These are phyloP conservation scores for Beauveria sp. DNA, from an alignment of 2,329 filamentous ascomycete species.

Conservation along the genomic window DNA sequence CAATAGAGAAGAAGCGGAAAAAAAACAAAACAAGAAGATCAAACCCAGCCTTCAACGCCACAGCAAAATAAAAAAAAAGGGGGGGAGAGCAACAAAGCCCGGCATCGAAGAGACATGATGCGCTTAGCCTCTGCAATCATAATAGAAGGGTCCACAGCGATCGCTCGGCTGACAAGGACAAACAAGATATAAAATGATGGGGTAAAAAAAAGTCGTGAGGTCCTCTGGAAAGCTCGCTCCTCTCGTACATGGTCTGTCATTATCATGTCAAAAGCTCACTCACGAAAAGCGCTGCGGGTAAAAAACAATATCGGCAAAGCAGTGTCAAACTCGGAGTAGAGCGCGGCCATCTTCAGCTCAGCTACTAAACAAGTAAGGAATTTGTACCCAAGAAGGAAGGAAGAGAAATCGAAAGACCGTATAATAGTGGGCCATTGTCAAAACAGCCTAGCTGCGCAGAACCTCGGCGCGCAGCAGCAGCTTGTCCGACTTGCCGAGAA, in stretches of 20 bases:
- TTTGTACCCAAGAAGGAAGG: constrained; percentile 13
- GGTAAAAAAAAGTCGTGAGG: neutral
- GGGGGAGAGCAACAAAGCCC: neutral
- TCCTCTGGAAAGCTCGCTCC: neutral
- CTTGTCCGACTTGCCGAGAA: constrained; percentile 79
- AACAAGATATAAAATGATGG: neutral
- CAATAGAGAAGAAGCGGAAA: neutral
- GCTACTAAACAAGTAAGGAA: neutral
- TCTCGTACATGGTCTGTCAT: neutral
- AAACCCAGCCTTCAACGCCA: neutral
- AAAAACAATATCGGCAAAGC: neutral
- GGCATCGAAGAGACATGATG: neutral
- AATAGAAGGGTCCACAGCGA: constrained; percentile 2
- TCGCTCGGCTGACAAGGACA: constrained; percentile 1
- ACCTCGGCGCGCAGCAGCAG: constrained; percentile 65
- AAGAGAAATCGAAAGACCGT: neutral
- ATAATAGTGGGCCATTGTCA: neutral
- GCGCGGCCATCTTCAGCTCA: neutral
- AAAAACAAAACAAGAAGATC: constrained; percentile 2
- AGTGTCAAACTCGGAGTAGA: neutral
- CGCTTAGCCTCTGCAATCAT: neutral
- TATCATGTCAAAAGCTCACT: neutral
- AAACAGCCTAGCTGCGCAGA: constrained; percentile 3
- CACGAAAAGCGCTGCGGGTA: neutral
- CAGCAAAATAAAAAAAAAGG: neutral